Conservation (phyloP, 2,329 filamentous ascomycete genomes). For the Fusarium sp. region DNA sequence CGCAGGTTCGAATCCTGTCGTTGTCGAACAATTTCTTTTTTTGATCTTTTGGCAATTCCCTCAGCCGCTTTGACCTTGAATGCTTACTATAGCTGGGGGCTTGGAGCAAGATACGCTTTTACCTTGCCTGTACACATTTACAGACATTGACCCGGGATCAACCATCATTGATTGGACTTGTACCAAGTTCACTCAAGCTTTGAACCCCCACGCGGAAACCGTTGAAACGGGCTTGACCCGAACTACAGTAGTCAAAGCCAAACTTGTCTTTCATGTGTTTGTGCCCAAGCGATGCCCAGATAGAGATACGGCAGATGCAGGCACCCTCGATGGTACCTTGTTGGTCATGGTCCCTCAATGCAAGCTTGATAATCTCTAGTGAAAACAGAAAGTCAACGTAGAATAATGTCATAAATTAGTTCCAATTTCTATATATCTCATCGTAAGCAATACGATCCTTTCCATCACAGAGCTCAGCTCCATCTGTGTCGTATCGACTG, state of each 20-base stretch:
- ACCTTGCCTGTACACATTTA: background rate
- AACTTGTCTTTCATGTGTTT: background rate
- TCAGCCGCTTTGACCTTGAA: background rate
- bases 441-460: slow-evolving; percentile 15
- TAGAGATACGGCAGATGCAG: background rate
- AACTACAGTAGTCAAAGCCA: background rate
- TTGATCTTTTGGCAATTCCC: background rate
- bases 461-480: slow-evolving; percentile 31
- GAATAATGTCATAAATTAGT: background rate
- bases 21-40: slow-evolving; percentile 2
- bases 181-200: background rate
- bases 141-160: background rate
- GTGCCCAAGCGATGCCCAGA: background rate
- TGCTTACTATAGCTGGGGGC: background rate
- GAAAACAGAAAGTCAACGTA: background rate
- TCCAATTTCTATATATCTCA: slow-evolving; percentile 8
- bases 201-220: background rate
- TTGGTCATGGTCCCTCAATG: background rate
- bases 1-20: slow-evolving; percentile 19
- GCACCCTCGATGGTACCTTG: background rate
- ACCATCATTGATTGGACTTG: background rate
- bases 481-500: slow-evolving; percentile 12
- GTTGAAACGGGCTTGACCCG: background rate
- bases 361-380: no score
- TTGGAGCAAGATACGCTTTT: background rate